Percentiles rank a stretch among this genome's conserved stretches.
Conservation (phyloP, 2,329 filamentous ascomycete species). For the Aspergillus luchuensis region DNA sequence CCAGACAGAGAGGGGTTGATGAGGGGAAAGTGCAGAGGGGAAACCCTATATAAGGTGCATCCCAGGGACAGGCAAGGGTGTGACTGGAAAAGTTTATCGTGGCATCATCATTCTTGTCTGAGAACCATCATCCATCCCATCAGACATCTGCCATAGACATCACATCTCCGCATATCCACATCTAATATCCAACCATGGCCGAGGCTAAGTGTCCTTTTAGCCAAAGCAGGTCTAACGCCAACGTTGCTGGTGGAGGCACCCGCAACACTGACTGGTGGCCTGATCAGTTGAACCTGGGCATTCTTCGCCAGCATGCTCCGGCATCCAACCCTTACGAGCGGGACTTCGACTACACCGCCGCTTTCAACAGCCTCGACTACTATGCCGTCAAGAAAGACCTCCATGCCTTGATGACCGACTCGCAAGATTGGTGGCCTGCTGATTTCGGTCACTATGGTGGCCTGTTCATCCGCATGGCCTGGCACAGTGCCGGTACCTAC, state of each 20-base stretch:
- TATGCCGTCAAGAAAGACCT: conserved; percentile 73
- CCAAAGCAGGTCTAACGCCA: conserved; percentile 24
- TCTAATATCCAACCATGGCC: not conserved
- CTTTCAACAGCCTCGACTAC: conserved; percentile 73
- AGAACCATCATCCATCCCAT: not conserved
- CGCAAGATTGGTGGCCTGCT: conserved; percentile 79
- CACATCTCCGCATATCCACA: not conserved
- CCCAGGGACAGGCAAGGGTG: no score
- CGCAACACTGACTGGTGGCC: conserved; percentile 76
- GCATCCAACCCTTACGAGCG: conserved; percentile 64
- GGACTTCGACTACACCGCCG: conserved; percentile 71
- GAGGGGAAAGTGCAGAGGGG: no score
- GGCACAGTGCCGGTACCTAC: conserved; percentile 80
- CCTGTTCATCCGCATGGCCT: conserved; percentile 78
- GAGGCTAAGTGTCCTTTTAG: conserved; percentile 4
- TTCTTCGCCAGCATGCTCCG: conserved; percentile 70
- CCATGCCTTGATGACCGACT: conserved; percentile 71
- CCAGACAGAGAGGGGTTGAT: not conserved
- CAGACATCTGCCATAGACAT: not conserved
- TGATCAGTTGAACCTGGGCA: conserved; percentile 65
- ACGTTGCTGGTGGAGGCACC: conserved; percentile 63
- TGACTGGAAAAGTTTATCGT: no score
- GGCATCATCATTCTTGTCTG: not conserved
- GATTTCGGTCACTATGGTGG: conserved; percentile 81
- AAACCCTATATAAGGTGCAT: not conserved